A percentile compares a stretch with the other conserved stretches of the same genome.
Conservation (phyloP, 257 asterid species). For the Lavandula angustifolia region DNA sequence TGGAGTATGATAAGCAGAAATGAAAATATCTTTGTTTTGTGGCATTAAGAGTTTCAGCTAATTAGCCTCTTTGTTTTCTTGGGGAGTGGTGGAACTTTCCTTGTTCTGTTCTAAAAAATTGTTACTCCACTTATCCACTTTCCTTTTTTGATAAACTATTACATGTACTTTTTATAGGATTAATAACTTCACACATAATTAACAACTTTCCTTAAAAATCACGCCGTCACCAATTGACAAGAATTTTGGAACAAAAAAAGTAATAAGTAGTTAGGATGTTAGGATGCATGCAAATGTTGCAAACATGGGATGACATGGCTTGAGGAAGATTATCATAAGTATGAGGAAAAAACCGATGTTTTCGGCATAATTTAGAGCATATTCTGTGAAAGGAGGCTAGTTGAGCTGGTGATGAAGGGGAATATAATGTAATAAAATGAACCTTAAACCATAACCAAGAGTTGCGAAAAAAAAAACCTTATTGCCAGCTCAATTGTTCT, state of each 20-base stretch:
- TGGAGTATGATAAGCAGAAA: neutral
- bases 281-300: neutral
- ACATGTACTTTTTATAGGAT: too few relatives aligned
- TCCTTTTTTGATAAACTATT: too few relatives aligned
- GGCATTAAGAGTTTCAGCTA: neutral
- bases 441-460: neutral
- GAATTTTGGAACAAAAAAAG: too few relatives aligned
- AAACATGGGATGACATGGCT: neutral
- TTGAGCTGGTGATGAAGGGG: conserved; percentile 17
- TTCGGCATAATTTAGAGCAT: conserved; percentile 12
- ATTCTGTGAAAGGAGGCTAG: conserved; percentile 2
- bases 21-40: neutral
- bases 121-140: too few relatives aligned
- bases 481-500: neutral
- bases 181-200: too few relatives aligned
- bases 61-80: conserved; percentile 1
- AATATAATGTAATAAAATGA: conserved; percentile 14
- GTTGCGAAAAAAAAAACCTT: neutral
- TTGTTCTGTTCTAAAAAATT: neutral
- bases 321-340: neutral
- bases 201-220: too few relatives aligned
- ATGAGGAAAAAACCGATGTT: neutral
- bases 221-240: too few relatives aligned
- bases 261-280: neutral
- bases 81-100: neutral